Evolutionary conservation across 805 yeast species (phyloP), one percentile per base, ranked within the genome.

Genomic region (Yarrowia bubula): DNA sequence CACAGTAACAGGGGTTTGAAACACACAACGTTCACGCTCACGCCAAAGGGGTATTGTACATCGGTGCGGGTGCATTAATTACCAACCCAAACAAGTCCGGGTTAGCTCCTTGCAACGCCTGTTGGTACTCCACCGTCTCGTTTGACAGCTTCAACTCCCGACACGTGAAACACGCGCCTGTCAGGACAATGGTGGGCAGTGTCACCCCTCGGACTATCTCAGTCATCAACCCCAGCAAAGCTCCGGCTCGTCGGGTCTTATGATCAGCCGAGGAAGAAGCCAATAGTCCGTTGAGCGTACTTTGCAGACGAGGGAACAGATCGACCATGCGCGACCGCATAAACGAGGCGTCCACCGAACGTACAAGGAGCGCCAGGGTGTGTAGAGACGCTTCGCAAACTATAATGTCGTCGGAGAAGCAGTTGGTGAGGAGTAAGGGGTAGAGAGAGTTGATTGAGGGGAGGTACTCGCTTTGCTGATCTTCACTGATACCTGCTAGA

Each of bases 391-490:
- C 69, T 43, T 71, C 77, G 8, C 71, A 71, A 8, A 79, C 73
- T 33, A 69, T 70, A 1, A 68, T 58, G 46, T 79, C 79, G 1
- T 67, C 63, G 44, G 77, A 79, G 8, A 69, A 65, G 8, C 75
- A 67, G 4, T 75, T 69, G 0, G 70, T 68, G 0, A 70, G 67
- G 0, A 81, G 71, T 3, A 78, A 73, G 2, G 84, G 83, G 89
- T 89, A 86, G 0, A 80, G 68, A 1, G 80, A 75, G n/a, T 86
- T 84, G 4, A 82, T 76, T 0, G 79, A 68, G 0, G 89, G 89
- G 14, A 82, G 73, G 44, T 84, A 75, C 60, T 58, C 51, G 18
- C 51, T 37, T 22, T 58, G 64, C 18, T 58, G 64, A 4, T 77
- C 77, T 10, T 76, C 73, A 14, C 74, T 71, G 46, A 80, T 78